Evolutionary conservation across 2,329 filamentous ascomycete genomes (phyloP), one percentile per base, ranked within the genome.

Genomic region (Hirsutella minnesotensis): DNA sequence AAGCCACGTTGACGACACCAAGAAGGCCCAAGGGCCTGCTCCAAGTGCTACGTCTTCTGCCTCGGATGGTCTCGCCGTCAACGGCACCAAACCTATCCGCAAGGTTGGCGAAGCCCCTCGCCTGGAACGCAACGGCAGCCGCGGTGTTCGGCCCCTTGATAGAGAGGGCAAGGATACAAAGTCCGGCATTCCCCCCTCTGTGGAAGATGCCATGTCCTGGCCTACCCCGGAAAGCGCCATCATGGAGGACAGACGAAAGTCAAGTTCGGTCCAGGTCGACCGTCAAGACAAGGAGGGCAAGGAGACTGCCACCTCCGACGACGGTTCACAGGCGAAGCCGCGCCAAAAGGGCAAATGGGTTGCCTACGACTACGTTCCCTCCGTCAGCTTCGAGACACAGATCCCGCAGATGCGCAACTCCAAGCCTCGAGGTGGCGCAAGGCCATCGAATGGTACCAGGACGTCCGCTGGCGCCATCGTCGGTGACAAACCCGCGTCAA

Each of bases 331-430:
- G 46, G 54, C 56, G 39, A 75, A 74, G 55, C 55, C 65, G 20
- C 53, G 76, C 68, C 61, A 81, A 73, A 94, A 94, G 68, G 79
- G 84, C 54, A 86, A 88, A 56, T 96, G 92, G 90, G 80, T 86
- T 45, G 75, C 80, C 1, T 77, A 95, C 44, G 78, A 82, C 29
- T 90, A 89, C 55, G 86, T 86, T 12, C 90, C 88, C 9, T 83
- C 79, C 13, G 87, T 92, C 39, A 81, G 81, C 45, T 96, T 94
- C 63, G 83, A 86, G 59, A 95, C 92, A 1, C 86, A 84, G 22
- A 62, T 95, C 34, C 79, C 81, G 13, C 65, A 63, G 38, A 57
- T 65, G 51, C 70, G 73, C 47, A 64, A 65, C 42, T 59, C 68
- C 27, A 75, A 72, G 49, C 63, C 69, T 36, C 68, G 75, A 22